Evolutionary conservation across 306 rosid genomes (phyloP).

Genomic region (Sophora flavescens): DNA sequence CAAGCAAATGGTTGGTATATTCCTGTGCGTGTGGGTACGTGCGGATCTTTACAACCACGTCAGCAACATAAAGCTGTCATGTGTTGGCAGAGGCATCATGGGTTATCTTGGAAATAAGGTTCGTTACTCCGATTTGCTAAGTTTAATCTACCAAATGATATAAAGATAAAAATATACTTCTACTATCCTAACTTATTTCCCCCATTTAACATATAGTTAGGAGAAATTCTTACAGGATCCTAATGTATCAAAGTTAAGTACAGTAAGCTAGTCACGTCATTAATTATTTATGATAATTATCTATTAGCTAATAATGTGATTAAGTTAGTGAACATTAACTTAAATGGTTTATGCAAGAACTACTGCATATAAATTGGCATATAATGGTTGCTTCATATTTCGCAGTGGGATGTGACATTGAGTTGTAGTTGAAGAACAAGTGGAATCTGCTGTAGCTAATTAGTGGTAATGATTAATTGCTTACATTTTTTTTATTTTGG

Average conservation of each 20-base stretch:
- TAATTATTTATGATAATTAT: too few relatives aligned
- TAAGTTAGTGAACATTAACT: neutral
- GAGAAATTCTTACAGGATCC: neutral
- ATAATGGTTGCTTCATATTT: neutral
- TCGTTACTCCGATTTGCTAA: neutral
- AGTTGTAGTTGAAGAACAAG: neutral
- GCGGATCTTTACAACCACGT: conserved; percentile 56
- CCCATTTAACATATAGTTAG: too few relatives aligned
- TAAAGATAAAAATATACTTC: too few relatives aligned
- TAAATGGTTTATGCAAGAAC: neutral
- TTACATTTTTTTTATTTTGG: neutral
- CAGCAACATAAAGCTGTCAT: conserved; percentile 65
- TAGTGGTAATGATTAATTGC: neutral
- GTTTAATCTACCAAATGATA: too few relatives aligned
- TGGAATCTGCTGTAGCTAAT: neutral
- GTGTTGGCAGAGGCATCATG: conserved; percentile 91
- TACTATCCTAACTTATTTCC: too few relatives aligned
- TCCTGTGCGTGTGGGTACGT: conserved; percentile 82
- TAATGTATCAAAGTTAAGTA: neutral
- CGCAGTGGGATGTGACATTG: neutral
- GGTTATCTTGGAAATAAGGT: conserved; percentile 98
- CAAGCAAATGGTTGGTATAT: conserved; percentile 97
- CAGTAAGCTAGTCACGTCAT: too few relatives aligned
- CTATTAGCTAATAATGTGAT: too few relatives aligned
- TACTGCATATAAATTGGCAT: neutral